Evolutionary conservation across 169 alveolate species (phyloP).

Genomic region (Plasmodium billcollinsi): DNA sequence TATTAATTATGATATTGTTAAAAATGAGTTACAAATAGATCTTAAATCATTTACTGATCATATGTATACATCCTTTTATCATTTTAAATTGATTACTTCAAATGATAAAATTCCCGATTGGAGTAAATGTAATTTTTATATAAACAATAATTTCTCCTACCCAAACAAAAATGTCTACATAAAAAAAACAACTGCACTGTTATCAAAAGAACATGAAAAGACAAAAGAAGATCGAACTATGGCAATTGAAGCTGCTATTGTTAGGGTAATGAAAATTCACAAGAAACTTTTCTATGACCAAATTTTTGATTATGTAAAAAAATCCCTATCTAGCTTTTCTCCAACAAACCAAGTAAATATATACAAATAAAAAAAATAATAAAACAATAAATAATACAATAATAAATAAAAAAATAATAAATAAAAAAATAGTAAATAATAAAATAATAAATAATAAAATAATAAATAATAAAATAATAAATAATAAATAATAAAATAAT

Average conservation of each 20-base stretch:
- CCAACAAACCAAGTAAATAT: conserved; percentile 69
- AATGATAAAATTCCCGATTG: conserved; percentile 39
- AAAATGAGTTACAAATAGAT: conserved; percentile 43
- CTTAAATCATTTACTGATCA: conserved; percentile 57
- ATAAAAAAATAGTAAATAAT: no score
- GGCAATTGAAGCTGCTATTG: conserved; percentile 92
- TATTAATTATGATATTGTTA: conserved; percentile 64
- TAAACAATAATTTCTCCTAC: conserved; percentile 44
- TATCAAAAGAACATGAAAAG: conserved; percentile 73
- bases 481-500: no score
- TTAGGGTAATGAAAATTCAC: conserved; percentile 88
- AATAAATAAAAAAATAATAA: no score
- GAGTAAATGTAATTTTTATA: conserved; percentile 55
- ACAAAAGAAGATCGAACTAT: conserved; percentile 85
- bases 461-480: no score
- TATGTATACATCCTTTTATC: conserved; percentile 50
- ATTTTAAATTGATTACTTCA: conserved; percentile 32
- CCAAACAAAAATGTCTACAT: conserved; percentile 46
- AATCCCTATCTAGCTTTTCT: conserved; percentile 45
- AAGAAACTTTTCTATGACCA: conserved; percentile 72
- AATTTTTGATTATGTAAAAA: conserved; percentile 70
- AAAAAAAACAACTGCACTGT: conserved; percentile 50
- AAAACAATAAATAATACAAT: no score
- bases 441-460: no score
- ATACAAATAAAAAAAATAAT: no score